phyloP scores from a whole-genome alignment of 768 basidiomycete species.

The Boletus rufocinnamomeus region DNA sequence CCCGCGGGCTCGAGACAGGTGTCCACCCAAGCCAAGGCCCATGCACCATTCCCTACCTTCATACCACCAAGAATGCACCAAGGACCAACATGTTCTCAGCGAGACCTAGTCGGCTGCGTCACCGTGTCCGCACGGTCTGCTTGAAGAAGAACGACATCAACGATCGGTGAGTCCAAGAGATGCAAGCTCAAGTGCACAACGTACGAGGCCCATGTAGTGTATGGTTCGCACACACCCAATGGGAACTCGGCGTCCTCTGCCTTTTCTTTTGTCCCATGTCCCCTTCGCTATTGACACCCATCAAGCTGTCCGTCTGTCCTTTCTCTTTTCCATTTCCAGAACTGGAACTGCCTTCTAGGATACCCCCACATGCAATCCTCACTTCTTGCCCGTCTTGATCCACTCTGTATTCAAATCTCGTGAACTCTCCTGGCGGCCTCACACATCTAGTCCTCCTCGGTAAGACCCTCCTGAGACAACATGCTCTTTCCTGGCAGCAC shows the following conservation, averaged over 20 bases:
- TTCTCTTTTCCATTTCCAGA: slow-evolving; percentile 35
- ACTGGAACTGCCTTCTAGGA: slow-evolving; percentile 38
- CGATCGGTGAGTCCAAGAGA: slow-evolving; percentile 3
- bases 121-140: slow-evolving; percentile 75
- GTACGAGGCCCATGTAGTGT: slow-evolving; percentile 70
- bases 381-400: slow-evolving; percentile 57
- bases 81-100: slow-evolving; percentile 61
- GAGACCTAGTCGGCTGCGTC: slow-evolving; percentile 69
- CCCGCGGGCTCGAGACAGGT: slow-evolving; percentile 42
- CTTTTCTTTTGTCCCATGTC: slow-evolving; percentile 27
- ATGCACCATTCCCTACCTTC: slow-evolving; percentile 75
- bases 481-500: slow-evolving; percentile 81
- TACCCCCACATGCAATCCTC: slow-evolving; percentile 55
- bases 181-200: slow-evolving; percentile 53
- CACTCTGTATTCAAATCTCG: slow-evolving; percentile 68
- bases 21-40: slow-evolving; percentile 82
- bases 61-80: slow-evolving; percentile 63
- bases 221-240: slow-evolving; percentile 80
- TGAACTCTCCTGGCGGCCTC: slow-evolving; percentile 67
- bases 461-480: slow-evolving; percentile 76
- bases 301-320: slow-evolving; percentile 33
- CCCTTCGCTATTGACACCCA: slow-evolving; percentile 33
- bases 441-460: slow-evolving; percentile 91
- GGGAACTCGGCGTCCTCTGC: slow-evolving; percentile 43
- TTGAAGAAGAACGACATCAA: slow-evolving; percentile 8